Evolutionary conservation across 768 basidiomycete genomes (phyloP), one percentile per base, ranked within the genome.

Genomic region (Tulasnella sp.): DNA sequence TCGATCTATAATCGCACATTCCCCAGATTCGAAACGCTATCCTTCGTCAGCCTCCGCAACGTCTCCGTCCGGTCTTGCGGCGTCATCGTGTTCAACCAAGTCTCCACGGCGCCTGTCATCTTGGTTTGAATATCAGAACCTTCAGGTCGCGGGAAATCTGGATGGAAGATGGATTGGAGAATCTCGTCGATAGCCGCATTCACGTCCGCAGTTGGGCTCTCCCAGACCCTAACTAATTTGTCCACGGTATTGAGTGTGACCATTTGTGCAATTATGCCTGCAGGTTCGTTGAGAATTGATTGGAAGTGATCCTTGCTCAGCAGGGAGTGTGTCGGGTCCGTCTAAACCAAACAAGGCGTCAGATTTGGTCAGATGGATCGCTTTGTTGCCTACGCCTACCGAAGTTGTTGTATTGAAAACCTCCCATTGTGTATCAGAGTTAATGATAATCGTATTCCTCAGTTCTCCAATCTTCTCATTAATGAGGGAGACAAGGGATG

Each of bases 241-340:
- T 80, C 48, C 34, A 75, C 79, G 50, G 79, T 86, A 84, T 94
- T 85, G 82, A 90, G 88, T 20, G 93, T 92, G 24, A 94, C 89
- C 37, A 92, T 85, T 83, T 90, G 88, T 11, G 93, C 93, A 75
- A 93, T 90, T 84, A 92, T 91, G 4, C 93, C 93, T 20, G 93
- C 93, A 0, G 93, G 92, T 83, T 93, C 92, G 84, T 93, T 94
- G 73, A 93, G 86, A 75, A 93, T 91, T 60, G 93, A 88, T 5
- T 87, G 90, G 83, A 94, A 93, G 85, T 93, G 92, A 84, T 93
- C 93, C 90, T 92, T 80, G 48, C 79, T 80, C 7, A 80, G 48
- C n/a, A 80, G 46, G 4, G 79, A 80, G 50, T 80, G 79, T 42
- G 79, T 74, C 28, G 79, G 79, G 46, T 80, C 50, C 24, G 72